Evolutionary conservation across 352 stramenopile genomes (phyloP).

Genomic region (Pythium rhizo-oryzae): DNA sequence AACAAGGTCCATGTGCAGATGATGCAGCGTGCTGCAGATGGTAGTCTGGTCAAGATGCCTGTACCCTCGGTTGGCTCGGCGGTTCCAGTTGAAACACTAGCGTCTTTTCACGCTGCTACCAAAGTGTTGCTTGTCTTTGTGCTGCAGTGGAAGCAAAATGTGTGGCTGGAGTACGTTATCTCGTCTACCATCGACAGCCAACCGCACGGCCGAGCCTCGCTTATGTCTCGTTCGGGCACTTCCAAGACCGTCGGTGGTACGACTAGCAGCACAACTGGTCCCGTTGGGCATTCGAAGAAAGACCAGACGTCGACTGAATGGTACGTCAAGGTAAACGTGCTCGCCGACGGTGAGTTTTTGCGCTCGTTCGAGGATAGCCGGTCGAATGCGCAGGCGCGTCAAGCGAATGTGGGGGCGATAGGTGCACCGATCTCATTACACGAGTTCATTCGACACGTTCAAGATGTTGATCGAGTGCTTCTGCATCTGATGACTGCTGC

Average conservation of each 20-base stretch:
- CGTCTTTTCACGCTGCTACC: constrained; percentile 28
- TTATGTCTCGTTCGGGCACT: neutral
- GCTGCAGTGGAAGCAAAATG: constrained; percentile 88
- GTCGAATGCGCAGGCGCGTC: neutral
- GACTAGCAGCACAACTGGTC: neutral
- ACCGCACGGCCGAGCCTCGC: neutral
- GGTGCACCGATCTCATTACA: constrained; percentile 61
- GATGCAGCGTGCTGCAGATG: constrained; percentile 30
- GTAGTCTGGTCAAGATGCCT: constrained; percentile 25
- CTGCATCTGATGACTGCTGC: constrained; percentile 79
- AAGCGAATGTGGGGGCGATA: constrained; percentile 1
- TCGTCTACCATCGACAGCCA: constrained; percentile 62
- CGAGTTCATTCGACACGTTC: constrained; percentile 83
- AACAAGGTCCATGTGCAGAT: constrained; percentile 69
- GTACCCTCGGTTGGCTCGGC: neutral
- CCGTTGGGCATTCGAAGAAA: constrained; percentile 15
- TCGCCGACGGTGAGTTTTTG: constrained; percentile 82
- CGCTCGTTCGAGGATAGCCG: constrained; percentile 71
- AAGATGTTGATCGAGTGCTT: constrained; percentile 85
- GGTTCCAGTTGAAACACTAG: neutral
- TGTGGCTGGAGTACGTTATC: constrained; percentile 90
- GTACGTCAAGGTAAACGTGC: constrained; percentile 88
- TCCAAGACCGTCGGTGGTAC: neutral
- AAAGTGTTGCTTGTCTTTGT: constrained; percentile 85
- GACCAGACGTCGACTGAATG: constrained; percentile 50